These are phyloP conservation scores for Endocalyx cinctus DNA, from an alignment of 2,329 filamentous ascomycete species.

Conservation along the genomic window DNA sequence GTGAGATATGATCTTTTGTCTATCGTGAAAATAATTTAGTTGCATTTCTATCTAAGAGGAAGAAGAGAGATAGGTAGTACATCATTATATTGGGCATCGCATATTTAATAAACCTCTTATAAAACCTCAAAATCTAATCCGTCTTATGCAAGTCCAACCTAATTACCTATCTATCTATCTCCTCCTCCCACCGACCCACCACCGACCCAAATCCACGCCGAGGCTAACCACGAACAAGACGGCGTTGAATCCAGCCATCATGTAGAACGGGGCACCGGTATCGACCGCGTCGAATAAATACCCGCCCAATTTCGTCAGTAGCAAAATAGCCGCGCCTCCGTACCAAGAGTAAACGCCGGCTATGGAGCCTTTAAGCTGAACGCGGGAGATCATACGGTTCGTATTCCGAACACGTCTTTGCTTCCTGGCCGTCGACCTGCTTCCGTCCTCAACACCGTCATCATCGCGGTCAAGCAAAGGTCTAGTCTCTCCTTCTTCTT, in stretches of 20 bases:
- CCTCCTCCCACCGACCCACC: constrained; percentile 2
- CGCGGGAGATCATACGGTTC: too few relatives aligned
- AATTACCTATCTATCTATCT: background rate
- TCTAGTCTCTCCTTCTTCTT: constrained; percentile 1
- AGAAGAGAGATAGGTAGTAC: too few relatives aligned
- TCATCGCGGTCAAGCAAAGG: background rate
- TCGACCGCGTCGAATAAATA: constrained; percentile 74
- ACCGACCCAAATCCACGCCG: constrained; percentile 38
- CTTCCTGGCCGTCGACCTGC: constrained; percentile 12
- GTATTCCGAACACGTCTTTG: too few relatives aligned
- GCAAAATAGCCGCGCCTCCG: constrained; percentile 81
- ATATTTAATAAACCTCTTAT: too few relatives aligned
- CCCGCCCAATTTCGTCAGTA: constrained; percentile 89
- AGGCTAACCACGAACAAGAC: constrained; percentile 58
- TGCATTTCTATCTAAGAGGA: too few relatives aligned
- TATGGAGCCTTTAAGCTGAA: constrained; percentile 82
- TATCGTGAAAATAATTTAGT: too few relatives aligned
- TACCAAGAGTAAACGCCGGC: constrained; percentile 91
- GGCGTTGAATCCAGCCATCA: constrained; percentile 87
- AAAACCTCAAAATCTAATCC: too few relatives aligned
- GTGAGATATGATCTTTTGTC: too few relatives aligned
- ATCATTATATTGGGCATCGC: too few relatives aligned
- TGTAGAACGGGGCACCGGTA: constrained; percentile 80
- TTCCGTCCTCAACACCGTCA: constrained; percentile 10
- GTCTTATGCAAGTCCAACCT: too few relatives aligned